phyloP scores from a whole-genome alignment of 2,329 filamentous ascomycete genomes.

The Samsoniella hepiali region DNA sequence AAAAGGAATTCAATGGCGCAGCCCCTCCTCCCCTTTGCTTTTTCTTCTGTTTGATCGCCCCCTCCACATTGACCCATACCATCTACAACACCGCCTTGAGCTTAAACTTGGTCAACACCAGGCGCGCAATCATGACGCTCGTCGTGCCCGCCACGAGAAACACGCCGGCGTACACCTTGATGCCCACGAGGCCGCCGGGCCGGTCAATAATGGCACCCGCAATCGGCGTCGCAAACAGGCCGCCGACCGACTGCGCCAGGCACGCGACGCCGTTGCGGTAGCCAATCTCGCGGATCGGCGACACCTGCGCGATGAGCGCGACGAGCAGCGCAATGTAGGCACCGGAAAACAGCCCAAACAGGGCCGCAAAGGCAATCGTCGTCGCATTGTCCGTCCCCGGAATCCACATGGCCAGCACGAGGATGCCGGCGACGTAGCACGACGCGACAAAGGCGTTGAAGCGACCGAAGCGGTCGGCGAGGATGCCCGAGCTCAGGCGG shows the following conservation, averaged over 20 bases:
- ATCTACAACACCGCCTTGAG: constrained; percentile 20
- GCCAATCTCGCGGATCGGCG: constrained; percentile 51
- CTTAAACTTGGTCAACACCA: constrained; percentile 21
- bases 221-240: constrained; percentile 23
- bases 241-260: constrained; percentile 22
- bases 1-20: background rate
- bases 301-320: constrained; percentile 42
- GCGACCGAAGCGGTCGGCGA: constrained; percentile 27
- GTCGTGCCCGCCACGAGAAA: constrained; percentile 23
- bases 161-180: constrained; percentile 23
- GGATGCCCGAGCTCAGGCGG: constrained; percentile 23
- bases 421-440: constrained; percentile 35
- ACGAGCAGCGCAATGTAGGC: constrained; percentile 28
- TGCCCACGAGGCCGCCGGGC: constrained; percentile 19
- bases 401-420: constrained; percentile 35
- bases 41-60: background rate
- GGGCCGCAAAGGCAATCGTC: constrained; percentile 28
- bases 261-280: constrained; percentile 45
- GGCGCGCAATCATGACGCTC: constrained; percentile 19
- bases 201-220: constrained; percentile 23
- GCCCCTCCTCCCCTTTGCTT: background rate
- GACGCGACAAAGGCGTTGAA: constrained; percentile 40
- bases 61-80: background rate
- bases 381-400: constrained; percentile 25
- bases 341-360: constrained; percentile 32